Percentiles rank a stretch among this genome's conserved stretches.
Conservation (phyloP, 1,284 basidiomycete species). For the Moesziomyces globuligerus region DNA sequence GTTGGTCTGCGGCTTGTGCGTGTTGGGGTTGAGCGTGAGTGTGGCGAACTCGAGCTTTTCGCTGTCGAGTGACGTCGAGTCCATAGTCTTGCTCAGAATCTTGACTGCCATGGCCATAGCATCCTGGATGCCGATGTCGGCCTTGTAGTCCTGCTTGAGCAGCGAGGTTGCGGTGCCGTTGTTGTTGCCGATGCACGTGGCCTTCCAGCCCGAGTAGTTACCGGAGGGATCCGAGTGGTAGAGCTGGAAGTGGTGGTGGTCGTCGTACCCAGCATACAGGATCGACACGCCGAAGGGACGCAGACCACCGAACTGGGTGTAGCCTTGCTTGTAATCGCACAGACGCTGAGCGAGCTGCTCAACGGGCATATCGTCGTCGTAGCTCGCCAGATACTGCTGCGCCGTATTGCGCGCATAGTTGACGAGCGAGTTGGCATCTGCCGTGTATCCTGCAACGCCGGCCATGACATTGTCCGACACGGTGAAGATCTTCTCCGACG, state of each 20-base stretch:
- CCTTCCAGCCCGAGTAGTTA: conserved; percentile 99
- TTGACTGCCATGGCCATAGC: conserved; percentile 90
- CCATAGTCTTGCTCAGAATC: conserved; percentile 99
- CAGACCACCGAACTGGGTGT: conserved; percentile 97
- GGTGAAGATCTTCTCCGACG: conserved; percentile 96
- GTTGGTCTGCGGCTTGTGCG: conserved; percentile 85
- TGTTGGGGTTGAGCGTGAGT: conserved; percentile 81
- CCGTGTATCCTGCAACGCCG: conserved; percentile 93
- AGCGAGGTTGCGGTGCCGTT: conserved; percentile 92
- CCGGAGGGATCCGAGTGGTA: conserved; percentile 99
- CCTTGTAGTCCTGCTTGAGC: conserved; percentile 98
- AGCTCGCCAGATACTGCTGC: conserved; percentile 84
- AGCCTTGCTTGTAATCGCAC: conserved; percentile 98
- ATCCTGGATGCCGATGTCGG: conserved; percentile 75
- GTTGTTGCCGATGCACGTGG: conserved; percentile 96
- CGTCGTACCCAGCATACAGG: conserved; percentile 95
- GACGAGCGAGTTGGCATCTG: conserved; percentile 96
- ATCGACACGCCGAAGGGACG: conserved; percentile 97
- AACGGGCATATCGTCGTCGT: conserved; percentile 97
- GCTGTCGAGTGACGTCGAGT: conserved; percentile 87
- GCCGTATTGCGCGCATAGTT: conserved; percentile 92
- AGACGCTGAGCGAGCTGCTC: conserved; percentile 92
- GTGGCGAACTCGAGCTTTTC: conserved; percentile 86
- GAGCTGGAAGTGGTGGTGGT: conserved; percentile 94
- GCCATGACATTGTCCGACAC: conserved; percentile 83